Percentiles rank a stretch among this genome's conserved stretches.
Conservation (phyloP, 164 flowering plant genomes). For the Warburgia ugandensis region DNA sequence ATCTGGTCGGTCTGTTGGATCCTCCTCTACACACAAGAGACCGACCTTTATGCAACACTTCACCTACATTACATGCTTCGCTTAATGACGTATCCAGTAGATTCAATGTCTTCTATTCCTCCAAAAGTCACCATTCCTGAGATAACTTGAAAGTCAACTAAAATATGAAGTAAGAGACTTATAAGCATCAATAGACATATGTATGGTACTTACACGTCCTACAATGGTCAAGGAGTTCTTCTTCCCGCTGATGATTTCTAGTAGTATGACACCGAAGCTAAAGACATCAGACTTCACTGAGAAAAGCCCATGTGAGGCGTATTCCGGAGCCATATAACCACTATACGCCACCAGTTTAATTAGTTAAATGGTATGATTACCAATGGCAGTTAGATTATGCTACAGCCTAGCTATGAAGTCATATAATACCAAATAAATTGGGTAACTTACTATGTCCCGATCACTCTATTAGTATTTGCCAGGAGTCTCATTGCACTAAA, state of each 20-base stretch:
- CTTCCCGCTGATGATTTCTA: constrained; percentile 12
- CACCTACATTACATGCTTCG: background rate
- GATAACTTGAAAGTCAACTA: too few species aligned
- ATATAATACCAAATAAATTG: background rate
- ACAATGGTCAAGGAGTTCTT: constrained; percentile 6
- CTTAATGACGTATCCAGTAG: constrained; percentile 3
- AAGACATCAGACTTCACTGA: constrained; percentile 10
- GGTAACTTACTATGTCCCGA: constrained; percentile 35
- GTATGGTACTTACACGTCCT: constrained; percentile 1
- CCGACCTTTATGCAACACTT: constrained; percentile 6
- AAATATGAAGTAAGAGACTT: background rate
- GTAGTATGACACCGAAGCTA: constrained; percentile 10
- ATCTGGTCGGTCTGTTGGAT: constrained; percentile 5
- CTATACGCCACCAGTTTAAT: background rate
- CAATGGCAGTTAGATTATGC: too few species aligned
- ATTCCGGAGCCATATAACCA: constrained; percentile 11
- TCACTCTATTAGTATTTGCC: constrained; percentile 19
- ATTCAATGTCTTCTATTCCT: constrained; percentile 6
- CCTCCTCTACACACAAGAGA: constrained; percentile 9
- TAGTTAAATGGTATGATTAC: background rate
- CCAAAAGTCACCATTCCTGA: constrained; percentile 12
- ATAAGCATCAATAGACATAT: background rate
- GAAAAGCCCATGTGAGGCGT: constrained; percentile 6
- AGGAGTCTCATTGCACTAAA: constrained; percentile 19
- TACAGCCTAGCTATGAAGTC: background rate